A percentile compares a stretch with the other conserved stretches of the same genome.
Conservation (phyloP, 2,329 filamentous ascomycete genomes). For the Saccharata proteae region DNA sequence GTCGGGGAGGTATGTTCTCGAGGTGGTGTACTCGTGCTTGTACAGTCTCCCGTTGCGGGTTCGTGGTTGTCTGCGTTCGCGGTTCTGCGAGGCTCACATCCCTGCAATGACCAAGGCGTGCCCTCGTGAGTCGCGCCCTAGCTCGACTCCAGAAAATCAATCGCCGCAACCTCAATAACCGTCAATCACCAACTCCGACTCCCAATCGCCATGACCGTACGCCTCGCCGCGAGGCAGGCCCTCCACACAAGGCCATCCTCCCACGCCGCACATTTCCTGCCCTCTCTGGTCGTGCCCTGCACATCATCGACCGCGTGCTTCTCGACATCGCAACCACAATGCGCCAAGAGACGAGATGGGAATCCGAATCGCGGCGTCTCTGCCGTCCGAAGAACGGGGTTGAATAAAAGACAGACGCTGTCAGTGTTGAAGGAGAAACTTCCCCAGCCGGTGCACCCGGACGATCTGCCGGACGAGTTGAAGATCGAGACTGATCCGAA, state of each 20-base stretch:
- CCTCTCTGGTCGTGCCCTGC: conserved; percentile 12
- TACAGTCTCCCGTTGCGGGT: conserved; percentile 1
- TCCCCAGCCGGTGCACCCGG: conserved; percentile 62
- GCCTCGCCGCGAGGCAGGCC: conserved; percentile 4
- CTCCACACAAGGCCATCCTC: conserved; percentile 2
- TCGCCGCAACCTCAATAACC: conserved; percentile 1
- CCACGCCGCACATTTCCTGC: conserved; percentile 1
- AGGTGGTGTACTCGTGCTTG: too few species aligned
- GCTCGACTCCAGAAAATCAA: too few species aligned
- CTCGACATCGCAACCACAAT: conserved; percentile 37
- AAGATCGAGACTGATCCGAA: conserved; percentile 37
- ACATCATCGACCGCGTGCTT: conserved; percentile 43
- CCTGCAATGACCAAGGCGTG: conserved; percentile 1
- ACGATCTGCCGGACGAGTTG: too few species aligned
- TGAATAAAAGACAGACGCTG: conserved; percentile 52
- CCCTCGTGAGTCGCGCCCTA: conserved; percentile 4
- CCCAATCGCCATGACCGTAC: conserved; percentile 6
- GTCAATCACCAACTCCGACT: background rate
- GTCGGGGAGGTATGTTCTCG: conserved; percentile 2
- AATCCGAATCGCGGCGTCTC: conserved; percentile 75
- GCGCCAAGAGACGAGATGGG: conserved; percentile 50
- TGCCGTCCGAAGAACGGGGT: conserved; percentile 62
- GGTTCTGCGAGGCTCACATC: conserved; percentile 3
- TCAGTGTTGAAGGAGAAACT: conserved; percentile 61
- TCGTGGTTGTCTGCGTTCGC: background rate